Evolutionary conservation across 108 stramenopile species (phyloP).

Genomic region (Cyclostephanos tholiformis): DNA sequence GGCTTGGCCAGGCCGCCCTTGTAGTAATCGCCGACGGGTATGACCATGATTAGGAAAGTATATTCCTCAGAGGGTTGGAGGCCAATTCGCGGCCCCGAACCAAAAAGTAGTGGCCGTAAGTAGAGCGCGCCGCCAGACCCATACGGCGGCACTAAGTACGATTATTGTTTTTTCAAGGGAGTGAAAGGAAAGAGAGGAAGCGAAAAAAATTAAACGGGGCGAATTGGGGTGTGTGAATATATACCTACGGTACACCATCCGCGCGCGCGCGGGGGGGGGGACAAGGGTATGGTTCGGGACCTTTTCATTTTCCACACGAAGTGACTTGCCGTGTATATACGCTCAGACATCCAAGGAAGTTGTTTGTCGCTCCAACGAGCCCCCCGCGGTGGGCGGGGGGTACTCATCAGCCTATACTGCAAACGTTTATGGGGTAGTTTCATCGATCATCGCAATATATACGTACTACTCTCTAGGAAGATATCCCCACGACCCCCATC

Average conservation of each 20-base stretch:
- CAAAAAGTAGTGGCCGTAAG: conserved; percentile 95
- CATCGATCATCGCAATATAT: background rate
- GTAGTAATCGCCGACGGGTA: conserved; percentile 98
- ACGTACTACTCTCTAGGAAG: too few species aligned
- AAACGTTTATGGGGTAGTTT: conserved; percentile 54
- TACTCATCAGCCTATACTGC: conserved; percentile 47
- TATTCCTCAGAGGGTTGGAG: conserved; percentile 98
- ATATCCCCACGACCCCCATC: too few species aligned
- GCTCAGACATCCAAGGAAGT: conserved; percentile 3
- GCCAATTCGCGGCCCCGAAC: conserved; percentile 94
- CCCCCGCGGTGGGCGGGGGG: too few species aligned
- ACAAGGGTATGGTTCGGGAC: too few species aligned
- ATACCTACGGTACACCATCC: too few species aligned
- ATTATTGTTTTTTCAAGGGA: too few species aligned
- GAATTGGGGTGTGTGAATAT: background rate
- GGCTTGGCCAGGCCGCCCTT: conserved; percentile 92
- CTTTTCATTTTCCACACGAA: too few species aligned
- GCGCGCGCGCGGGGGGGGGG: background rate
- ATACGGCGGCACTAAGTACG: conserved; percentile 95
- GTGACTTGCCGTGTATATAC: background rate
- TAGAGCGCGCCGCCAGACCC: conserved; percentile 94
- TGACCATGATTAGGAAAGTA: conserved; percentile 91
- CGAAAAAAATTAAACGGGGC: background rate
- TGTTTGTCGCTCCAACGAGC: background rate
- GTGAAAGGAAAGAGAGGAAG: too few species aligned